Evolutionary conservation across 1,139 yeast species (phyloP).

Genomic region (Hyphopichia wangnamkhiaoensis): DNA sequence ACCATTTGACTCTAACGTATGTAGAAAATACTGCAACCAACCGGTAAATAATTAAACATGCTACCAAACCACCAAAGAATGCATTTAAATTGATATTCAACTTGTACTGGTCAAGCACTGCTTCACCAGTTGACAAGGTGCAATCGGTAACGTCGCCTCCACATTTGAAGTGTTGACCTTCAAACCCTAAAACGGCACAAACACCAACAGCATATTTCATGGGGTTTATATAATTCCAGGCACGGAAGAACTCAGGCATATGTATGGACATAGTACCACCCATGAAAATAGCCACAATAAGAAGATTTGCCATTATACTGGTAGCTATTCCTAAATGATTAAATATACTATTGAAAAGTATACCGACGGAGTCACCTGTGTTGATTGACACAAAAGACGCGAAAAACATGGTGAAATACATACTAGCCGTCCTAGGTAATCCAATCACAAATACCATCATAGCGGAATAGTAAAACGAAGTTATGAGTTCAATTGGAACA

Average conservation of each 20-base stretch:
- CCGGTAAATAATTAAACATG: constrained; percentile 38
- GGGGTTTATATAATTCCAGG: constrained; percentile 73
- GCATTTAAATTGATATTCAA: constrained; percentile 31
- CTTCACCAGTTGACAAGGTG: constrained; percentile 33
- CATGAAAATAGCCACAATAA: constrained; percentile 76
- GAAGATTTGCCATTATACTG: constrained; percentile 62
- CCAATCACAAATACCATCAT: constrained; percentile 73
- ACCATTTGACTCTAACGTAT: constrained; percentile 30
- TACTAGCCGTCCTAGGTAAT: constrained; percentile 64
- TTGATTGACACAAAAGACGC: constrained; percentile 57
- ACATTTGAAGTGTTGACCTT: constrained; percentile 35
- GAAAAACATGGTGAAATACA: constrained; percentile 68
- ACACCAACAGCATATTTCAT: constrained; percentile 68
- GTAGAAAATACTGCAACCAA: constrained; percentile 26
- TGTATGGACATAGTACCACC: constrained; percentile 83
- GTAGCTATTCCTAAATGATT: constrained; percentile 79
- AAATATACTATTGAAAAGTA: constrained; percentile 72
- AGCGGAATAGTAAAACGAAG: constrained; percentile 59
- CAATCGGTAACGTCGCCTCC: constrained; percentile 21
- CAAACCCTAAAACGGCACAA: constrained; percentile 39
- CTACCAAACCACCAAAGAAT: constrained; percentile 37
- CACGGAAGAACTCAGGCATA: constrained; percentile 69
- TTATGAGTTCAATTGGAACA: constrained; percentile 68
- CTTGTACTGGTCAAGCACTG: constrained; percentile 35
- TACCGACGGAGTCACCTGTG: constrained; percentile 84